Conservation (phyloP, 441 rosid genomes). For the Heliophila coronopifolia region DNA sequence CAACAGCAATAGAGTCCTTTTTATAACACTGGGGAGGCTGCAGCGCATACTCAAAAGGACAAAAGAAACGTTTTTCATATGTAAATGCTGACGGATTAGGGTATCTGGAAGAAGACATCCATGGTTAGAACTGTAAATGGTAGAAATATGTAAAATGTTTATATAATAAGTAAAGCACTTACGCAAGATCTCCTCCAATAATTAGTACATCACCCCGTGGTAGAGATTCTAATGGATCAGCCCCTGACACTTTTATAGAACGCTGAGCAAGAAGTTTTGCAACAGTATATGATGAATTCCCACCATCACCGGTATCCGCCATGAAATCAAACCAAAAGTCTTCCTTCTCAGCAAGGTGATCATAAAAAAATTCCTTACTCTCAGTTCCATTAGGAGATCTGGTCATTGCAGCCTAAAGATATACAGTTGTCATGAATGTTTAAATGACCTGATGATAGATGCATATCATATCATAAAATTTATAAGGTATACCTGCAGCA, state of each 20-base stretch:
- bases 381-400: constrained; percentile 45
- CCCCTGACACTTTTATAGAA: constrained; percentile 40
- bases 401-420: constrained; percentile 88
- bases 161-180: too few relatives aligned
- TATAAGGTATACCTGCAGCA: constrained; percentile 86
- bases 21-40: constrained; percentile 92
- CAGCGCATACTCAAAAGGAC: constrained; percentile 93
- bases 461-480: neutral
- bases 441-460: too few relatives aligned
- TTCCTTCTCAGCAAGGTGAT: constrained; percentile 66
- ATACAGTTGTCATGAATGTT: too few relatives aligned
- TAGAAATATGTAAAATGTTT: too few relatives aligned
- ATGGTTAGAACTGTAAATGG: too few relatives aligned
- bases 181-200: constrained; percentile 99
- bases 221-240: constrained; percentile 38
- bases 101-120: constrained; percentile 45
- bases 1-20: constrained; percentile 63
- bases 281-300: constrained; percentile 83
- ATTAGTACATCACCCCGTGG: constrained; percentile 75
- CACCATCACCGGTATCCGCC: constrained; percentile 99
- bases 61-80: constrained; percentile 80
- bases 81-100: constrained; percentile 95
- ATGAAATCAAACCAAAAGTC: constrained; percentile 97
- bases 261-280: constrained; percentile 93
- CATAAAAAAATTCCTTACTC: constrained; percentile 59